Evolutionary conservation across 139 green algal genomes (phyloP).

Genomic region (Edaphochlamys debaryana): DNA sequence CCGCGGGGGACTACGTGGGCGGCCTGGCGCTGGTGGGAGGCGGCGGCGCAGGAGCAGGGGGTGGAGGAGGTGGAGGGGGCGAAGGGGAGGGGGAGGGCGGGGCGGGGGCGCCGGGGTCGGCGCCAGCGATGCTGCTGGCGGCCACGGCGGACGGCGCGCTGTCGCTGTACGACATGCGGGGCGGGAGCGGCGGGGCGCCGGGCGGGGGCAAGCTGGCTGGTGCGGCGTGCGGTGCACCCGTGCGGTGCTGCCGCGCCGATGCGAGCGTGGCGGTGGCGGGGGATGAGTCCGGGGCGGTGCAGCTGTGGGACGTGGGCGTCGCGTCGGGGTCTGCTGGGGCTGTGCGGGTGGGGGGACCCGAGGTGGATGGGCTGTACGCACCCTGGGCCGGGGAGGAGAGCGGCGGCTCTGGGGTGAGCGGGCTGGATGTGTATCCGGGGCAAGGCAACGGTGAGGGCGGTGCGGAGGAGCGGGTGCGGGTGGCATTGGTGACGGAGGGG

Average conservation of each 20-base stretch:
- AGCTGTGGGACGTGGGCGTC: slow-evolving; percentile 68
- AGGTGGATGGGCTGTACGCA: slow-evolving; percentile 42
- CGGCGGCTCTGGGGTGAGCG: neutral
- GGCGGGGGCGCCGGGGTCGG: neutral
- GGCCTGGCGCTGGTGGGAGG: slow-evolving; percentile 59
- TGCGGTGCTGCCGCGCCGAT: slow-evolving; percentile 72
- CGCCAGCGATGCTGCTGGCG: slow-evolving; percentile 12
- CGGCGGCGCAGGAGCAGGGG: no score
- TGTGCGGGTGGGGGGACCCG: neutral
- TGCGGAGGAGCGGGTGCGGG: neutral
- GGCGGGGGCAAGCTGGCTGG: neutral
- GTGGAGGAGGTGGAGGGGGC: neutral
- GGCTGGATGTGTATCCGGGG: slow-evolving; percentile 15
- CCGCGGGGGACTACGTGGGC: slow-evolving; percentile 73
- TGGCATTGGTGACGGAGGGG: slow-evolving; percentile 28
- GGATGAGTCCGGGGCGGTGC: slow-evolving; percentile 64
- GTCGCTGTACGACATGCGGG: slow-evolving; percentile 47
- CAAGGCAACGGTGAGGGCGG: neutral
- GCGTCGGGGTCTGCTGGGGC: slow-evolving; percentile 4
- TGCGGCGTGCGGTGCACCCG: slow-evolving; percentile 48
- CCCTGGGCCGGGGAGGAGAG: slow-evolving; percentile 36
- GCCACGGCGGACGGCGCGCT: slow-evolving; percentile 49
- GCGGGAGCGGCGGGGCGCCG: neutral
- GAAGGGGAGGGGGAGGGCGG: no score
- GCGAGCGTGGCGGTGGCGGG: slow-evolving; percentile 61